Percentiles rank a stretch among this genome's conserved stretches.
phyloP scores from a whole-genome alignment of 139 green algal species.

The Chlamydomonas incerta region DNA sequence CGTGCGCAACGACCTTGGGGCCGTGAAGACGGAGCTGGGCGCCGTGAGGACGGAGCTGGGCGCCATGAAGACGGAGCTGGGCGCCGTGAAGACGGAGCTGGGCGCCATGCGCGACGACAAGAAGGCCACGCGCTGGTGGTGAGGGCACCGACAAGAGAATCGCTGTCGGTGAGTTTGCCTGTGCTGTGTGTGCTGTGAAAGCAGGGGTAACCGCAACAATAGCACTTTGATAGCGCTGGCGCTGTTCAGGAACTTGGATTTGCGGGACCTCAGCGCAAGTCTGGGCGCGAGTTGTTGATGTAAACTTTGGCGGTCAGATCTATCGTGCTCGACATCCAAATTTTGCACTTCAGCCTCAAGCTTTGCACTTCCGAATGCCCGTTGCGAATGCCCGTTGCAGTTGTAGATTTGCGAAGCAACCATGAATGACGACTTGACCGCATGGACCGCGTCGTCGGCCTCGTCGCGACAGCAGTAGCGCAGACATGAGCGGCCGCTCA shows the following conservation, averaged over 20 bases:
- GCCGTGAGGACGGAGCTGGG: neutral
- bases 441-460: too few relatives aligned
- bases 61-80: neutral
- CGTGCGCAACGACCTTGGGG: neutral
- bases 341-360: slow-evolving; percentile 9
- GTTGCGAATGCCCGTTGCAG: neutral
- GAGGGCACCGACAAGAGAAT: neutral
- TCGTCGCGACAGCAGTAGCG: neutral
- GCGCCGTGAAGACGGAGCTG: neutral
- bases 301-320: neutral
- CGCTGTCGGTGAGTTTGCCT: slow-evolving; percentile 9
- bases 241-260: slow-evolving; percentile 8
- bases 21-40: neutral
- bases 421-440: too few relatives aligned
- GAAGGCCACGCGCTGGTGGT: neutral
- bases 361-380: neutral
- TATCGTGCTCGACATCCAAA: neutral
- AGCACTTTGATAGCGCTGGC: too few relatives aligned
- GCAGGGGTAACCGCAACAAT: slow-evolving; percentile 1
- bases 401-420: too few relatives aligned
- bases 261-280: neutral
- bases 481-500: neutral
- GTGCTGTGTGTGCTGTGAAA: slow-evolving; percentile 3
- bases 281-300: neutral
- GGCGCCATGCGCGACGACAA: neutral